These are phyloP conservation scores for Persicaria maculosa DNA, from an alignment of 148 eudicot genomes.

Conservation along the genomic window DNA sequence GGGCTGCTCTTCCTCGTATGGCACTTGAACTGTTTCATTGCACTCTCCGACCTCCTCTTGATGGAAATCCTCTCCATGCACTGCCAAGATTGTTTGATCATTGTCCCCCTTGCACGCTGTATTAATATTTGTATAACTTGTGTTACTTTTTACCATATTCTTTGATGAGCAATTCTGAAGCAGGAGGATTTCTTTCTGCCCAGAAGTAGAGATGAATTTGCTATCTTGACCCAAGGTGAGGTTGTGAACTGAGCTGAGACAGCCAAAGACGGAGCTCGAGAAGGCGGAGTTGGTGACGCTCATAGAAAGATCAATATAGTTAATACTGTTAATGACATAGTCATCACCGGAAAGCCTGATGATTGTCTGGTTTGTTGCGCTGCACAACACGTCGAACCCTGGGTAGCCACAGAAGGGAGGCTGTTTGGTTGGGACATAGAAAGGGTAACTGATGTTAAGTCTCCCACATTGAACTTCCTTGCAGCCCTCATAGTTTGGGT, in stretches of 20 bases:
- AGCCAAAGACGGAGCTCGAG: background rate
- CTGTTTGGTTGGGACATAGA: conserved; percentile 6
- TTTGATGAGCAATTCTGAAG: conserved; percentile 5
- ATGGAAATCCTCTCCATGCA: background rate
- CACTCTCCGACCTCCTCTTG: background rate
- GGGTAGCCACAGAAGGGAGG: conserved; percentile 9
- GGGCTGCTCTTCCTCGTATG: background rate
- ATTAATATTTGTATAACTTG: background rate
- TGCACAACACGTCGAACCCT: conserved; percentile 2
- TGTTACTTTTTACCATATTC: background rate
- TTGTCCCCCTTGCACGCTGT: background rate
- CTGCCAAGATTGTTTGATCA: background rate
- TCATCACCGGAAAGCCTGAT: conserved; percentile 1
- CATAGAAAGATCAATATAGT: background rate
- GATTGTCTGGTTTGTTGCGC: conserved; percentile 1
- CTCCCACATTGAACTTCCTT: conserved; percentile 6
- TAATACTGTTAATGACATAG: conserved; percentile 1
- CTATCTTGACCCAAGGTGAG: background rate
- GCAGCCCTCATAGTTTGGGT: conserved; percentile 8
- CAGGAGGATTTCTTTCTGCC: background rate
- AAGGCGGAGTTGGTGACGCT: conserved; percentile 15
- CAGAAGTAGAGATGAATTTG: background rate
- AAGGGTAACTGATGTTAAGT: conserved; percentile 14
- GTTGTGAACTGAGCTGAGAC: conserved; percentile 10
- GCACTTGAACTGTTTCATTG: background rate